Conservation (phyloP, 1,139 yeast genomes). For the Pichia inconspicua region DNA sequence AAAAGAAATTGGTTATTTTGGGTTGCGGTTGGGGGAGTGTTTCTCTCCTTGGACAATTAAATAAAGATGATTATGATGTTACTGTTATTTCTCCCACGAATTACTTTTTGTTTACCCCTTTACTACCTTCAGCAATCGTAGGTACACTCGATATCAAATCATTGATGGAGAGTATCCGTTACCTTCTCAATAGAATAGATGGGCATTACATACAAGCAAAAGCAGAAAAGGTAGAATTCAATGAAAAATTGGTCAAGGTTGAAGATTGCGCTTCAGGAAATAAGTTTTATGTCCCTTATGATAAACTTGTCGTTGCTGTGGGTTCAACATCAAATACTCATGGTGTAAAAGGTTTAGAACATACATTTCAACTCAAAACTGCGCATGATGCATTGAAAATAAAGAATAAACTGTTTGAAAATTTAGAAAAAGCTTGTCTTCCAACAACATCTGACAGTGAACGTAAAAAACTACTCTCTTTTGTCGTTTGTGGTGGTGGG, state of each 20-base stretch:
- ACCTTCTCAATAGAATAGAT: constrained; percentile 38
- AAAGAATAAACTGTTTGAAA: constrained; percentile 44
- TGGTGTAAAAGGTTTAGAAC: constrained; percentile 56
- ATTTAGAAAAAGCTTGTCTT: constrained; percentile 51
- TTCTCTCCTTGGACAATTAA: constrained; percentile 37
- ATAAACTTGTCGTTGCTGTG: constrained; percentile 54
- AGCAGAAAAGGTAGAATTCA: constrained; percentile 45
- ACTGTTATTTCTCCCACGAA: constrained; percentile 56
- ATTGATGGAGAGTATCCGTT: constrained; percentile 50
- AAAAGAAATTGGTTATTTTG: constrained; percentile 47
- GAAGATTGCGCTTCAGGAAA: constrained; percentile 28
- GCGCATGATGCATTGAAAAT: constrained; percentile 57
- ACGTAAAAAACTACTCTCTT: constrained; percentile 48
- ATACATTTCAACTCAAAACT: constrained; percentile 51
- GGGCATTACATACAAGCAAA: constrained; percentile 53
- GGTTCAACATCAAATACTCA: constrained; percentile 60
- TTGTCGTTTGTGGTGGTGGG: constrained; percentile 66
- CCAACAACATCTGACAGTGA: constrained; percentile 55
- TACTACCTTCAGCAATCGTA: constrained; percentile 54
- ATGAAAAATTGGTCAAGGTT: constrained; percentile 47
- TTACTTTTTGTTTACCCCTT: constrained; percentile 52
- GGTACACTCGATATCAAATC: constrained; percentile 50
- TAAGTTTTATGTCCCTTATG: constrained; percentile 57
- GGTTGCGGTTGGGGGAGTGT: constrained; percentile 62
- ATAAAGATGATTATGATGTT: constrained; percentile 45